Percentiles rank a stretch among this genome's conserved stretches.
Conservation (phyloP, 2,329 filamentous ascomycete genomes). For the Sporothrix globosa region DNA sequence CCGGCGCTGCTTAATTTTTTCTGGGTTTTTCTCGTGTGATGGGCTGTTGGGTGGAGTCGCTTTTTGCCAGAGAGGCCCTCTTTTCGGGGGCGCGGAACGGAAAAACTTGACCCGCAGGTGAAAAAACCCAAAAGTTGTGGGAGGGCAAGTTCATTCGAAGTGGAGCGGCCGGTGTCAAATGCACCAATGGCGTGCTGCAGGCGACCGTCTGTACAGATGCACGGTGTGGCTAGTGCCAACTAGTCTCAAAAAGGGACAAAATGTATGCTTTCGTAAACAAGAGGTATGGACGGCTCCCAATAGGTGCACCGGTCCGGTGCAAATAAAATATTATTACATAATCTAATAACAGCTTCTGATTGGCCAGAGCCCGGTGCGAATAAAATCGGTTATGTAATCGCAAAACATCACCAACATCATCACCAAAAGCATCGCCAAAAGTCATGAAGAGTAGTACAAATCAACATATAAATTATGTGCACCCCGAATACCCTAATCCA, state of each 20-base stretch:
- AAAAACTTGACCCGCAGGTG: constrained; percentile 29
- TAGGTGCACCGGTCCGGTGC: no score
- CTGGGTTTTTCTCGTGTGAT: constrained; percentile 37
- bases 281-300: no score
- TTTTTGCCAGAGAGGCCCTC: constrained; percentile 1
- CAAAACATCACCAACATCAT: no score
- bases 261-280: no score
- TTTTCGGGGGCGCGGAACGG: constrained; percentile 28
- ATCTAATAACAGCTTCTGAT: no score
- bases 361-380: no score
- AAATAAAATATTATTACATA: no score
- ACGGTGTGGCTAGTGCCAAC: constrained; percentile 15
- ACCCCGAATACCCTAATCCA: no score
- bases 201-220: not conserved
- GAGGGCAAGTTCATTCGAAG: constrained; percentile 33
- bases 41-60: constrained; percentile 33
- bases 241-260: not conserved
- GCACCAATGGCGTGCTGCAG: not conserved
- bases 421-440: no score
- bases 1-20: constrained; percentile 27
- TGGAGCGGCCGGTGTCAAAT: not conserved
- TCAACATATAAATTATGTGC: no score
- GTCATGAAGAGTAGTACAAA: no score
- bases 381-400: no score
- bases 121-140: constrained; percentile 36